Base-by-base conservation (phyloP, 1,284 basidiomycete species). In the Sutorius eximius region DNA sequence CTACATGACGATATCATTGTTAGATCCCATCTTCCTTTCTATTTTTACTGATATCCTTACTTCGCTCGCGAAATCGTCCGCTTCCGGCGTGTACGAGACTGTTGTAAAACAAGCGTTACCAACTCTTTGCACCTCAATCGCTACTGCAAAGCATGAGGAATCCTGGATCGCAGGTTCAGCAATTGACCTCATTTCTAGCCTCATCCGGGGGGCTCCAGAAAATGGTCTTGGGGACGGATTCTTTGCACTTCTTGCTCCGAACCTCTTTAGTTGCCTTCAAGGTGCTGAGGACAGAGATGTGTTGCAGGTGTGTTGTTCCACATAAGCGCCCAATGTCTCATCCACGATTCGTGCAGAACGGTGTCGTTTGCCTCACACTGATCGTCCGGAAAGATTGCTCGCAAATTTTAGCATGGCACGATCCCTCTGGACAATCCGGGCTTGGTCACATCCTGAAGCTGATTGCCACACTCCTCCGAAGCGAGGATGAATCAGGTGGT, bases 11-110 rank as follows among this genome's bases (percentile, higher is more conserved):
- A 53, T 53, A 46, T 46, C 38, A 45, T 24, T 20, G 43, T 5
- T 65, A 95, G 95, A 98, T 75, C 93, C 93, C 0, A 86, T 98
- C 50, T 85, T 95, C 61, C 81, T 93, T 32, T 92, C 92, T 0
- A 86, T 95, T 44, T 80, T 97, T 45, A 85, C 87, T 41, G 93
- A 96, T 63, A 85, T 97, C 49, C 77, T 97, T 51, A 79, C 82
- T 24, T 80, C 85, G 2, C 77, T 96, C 29, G 82, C 90, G 11
- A 74, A 81, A 24, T 81, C 89, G 13, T 69, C 82, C 10, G 72
- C 79, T 10, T 71, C 75, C 0, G 82, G 80, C 5, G 77, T 91
- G 10, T 91, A 93, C 60, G 79, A 85, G 58, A 78, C 83, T 2
- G 83, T 93, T 4, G 84, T 93, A 12, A 80, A 85, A 57, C 79